Percentiles rank a stretch among this genome's conserved stretches.
Evolutionary conservation across 805 yeast species (phyloP).

Genomic region (Jamesozyma jinghongensis): DNA sequence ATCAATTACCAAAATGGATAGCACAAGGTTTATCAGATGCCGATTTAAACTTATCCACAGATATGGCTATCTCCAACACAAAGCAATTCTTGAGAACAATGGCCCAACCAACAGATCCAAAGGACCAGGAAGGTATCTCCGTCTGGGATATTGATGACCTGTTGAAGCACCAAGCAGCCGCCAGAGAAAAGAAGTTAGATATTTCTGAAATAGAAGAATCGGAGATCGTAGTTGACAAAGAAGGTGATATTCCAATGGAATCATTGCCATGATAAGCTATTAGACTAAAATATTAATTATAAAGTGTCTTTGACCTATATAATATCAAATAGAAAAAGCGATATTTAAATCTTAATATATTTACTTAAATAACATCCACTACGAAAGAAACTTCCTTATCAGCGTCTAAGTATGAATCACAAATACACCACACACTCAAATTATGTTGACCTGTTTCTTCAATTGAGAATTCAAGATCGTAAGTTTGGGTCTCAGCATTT

Average conservation of each 20-base stretch:
- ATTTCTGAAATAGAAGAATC: neutral
- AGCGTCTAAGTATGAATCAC: constrained; percentile 88
- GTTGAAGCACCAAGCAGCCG: constrained; percentile 39
- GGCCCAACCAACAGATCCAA: constrained; percentile 88
- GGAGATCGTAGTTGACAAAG: constrained; percentile 9
- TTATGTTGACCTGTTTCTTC: constrained; percentile 53
- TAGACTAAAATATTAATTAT: too few relatives aligned
- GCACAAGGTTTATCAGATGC: constrained; percentile 88
- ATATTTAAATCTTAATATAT: neutral
- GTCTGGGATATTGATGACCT: constrained; percentile 81
- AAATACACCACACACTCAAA: constrained; percentile 72
- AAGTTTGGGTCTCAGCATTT: constrained; percentile 41
- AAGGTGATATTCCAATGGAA: constrained; percentile 20
- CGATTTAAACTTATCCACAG: constrained; percentile 86
- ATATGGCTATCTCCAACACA: constrained; percentile 94
- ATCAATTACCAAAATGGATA: constrained; percentile 94
- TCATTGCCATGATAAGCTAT: constrained; percentile 1
- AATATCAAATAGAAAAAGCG: neutral
- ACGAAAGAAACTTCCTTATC: constrained; percentile 69
- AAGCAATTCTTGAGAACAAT: constrained; percentile 83
- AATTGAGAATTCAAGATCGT: constrained; percentile 47
- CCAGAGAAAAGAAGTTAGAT: neutral
- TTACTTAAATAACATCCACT: constrained; percentile 33
- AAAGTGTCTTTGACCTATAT: too few relatives aligned
- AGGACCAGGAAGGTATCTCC: constrained; percentile 88